Base-by-base conservation (phyloP, 208 protist genomes). In the Leishmania turanica region DNA sequence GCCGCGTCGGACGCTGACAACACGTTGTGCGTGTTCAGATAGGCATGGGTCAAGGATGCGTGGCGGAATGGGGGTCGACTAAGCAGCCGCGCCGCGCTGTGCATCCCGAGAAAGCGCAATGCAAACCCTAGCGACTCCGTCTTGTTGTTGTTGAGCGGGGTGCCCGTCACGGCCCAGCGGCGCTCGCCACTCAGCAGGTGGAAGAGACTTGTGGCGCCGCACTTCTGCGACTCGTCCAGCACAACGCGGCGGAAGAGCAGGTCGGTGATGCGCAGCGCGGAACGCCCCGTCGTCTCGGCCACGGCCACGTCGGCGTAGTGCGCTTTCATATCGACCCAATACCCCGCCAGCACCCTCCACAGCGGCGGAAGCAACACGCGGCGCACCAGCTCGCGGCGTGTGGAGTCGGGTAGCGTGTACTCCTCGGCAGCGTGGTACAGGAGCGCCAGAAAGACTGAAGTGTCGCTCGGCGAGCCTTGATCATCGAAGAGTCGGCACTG, bases 221-320 rank as follows among this genome's bases (percentile, higher is more conserved):
- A 89, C 77, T 92, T 92, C 74, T 94, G 90, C 71, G 79, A 87
- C 79, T 94, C 90, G 70, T 94, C 90, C 34, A 92, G 75, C 27
- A 92, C 82, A 45, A 94, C 77, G 37, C 90, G 90, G 53, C 81
- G 89, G 75, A 94, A 92, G 42, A 85, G 66, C 49, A 92, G 78
- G 72, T 90, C 81, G 19, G 81, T 66, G 19, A 93, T 73, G 27
- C 78, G 73, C 40, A 89, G 37, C 40, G 79, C 81, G 54, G 79
- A 75, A 19, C 49, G 76, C n/a, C 77, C 53, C 27, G 70, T 77
- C 34, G n/a, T 42, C 54, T 88, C 81, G 4, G 75, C 65, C 27
- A 68, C 40, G 53, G 56, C 72, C 7, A 81, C 77, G 1, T 77
- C 77, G 37, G 60, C 45, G 73, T 82, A 82, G 80, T 77, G 72